A percentile compares a stretch with the other conserved stretches of the same genome.
Evolutionary conservation across 2,329 filamentous ascomycete genomes (phyloP).

Genomic region (Colletotrichum salicis): DNA sequence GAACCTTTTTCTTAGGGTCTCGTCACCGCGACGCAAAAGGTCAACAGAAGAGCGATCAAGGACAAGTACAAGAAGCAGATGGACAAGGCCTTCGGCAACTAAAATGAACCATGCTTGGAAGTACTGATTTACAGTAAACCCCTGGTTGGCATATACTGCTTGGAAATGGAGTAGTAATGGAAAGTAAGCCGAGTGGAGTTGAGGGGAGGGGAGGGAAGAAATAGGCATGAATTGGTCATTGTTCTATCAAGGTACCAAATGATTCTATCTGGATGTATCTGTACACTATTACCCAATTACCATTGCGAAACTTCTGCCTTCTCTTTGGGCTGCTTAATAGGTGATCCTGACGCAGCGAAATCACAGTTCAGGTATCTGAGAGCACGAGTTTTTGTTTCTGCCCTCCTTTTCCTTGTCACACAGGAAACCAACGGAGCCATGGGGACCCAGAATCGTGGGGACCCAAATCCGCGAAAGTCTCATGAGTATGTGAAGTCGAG

Average conservation of each 20-base stretch:
- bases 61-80: constrained; percentile 64
- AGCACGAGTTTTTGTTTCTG: no score
- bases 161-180: not conserved
- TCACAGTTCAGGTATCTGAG: no score
- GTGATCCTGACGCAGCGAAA: not conserved
- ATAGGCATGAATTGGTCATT: not conserved
- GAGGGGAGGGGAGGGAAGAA: not conserved
- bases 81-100: constrained; percentile 47
- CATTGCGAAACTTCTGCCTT: not conserved
- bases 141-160: not conserved
- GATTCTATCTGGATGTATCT: constrained; percentile 7
- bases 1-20: constrained; percentile 56
- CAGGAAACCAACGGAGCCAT: no score
- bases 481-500: no score
- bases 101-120: not conserved
- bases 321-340: not conserved
- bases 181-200: not conserved
- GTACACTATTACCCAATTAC: constrained; percentile 2
- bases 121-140: not conserved
- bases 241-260: not conserved
- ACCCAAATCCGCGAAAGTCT: no score
- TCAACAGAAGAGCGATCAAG: constrained; percentile 64
- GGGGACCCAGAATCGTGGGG: no score
- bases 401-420: no score
- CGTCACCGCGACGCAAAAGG: constrained; percentile 71